Base-by-base conservation (phyloP, 768 basidiomycete genomes). In the Termitomyces bulborhizus region DNA sequence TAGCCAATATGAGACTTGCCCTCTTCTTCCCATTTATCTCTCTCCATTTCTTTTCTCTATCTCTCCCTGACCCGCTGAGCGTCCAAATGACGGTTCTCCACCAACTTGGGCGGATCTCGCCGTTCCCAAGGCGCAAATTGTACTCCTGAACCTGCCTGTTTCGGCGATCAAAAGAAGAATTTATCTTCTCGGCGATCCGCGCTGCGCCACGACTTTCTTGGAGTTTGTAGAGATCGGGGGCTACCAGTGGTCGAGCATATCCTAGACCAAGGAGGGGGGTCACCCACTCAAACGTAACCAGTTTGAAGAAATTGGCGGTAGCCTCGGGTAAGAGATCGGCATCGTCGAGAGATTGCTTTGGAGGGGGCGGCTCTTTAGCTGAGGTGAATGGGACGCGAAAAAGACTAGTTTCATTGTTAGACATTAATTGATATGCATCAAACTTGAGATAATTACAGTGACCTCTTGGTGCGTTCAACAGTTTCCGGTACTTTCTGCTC, bases 141-240 rank as follows among this genome's bases (percentile, higher is more conserved):
- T 90, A 95, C 39, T 78, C 80, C 0, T 76, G 75, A 1, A 88
- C 90, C 40, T 72, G 74, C 56, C 71, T 70, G 29, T 71, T 68
- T 2, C 90, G 77, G 15, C 73, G 68, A 21, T 84, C 80, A 63
- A 87, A 93, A 0, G 88, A 88, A 3, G 68, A 68, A 18, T 79
- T 73, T 40, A 96, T 87, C 36, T 76, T 71, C 1, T 80, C 71
- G 3, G 88, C 86, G 39, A 93, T 81, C 15, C 71, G 63, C 1
- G 73, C 77, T 0, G 92, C 79, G 1, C 80, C 74, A 26, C 84
- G 80, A 21, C 79, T 67, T 37, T 84, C 79, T 55, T 83, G 83
- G 26, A 94, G 81, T 68, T 83, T 88, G 76, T 86, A 94, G 3
- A 95, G 74, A 68, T 95, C 93, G 0, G 86, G 70, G 0, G 85